A percentile compares a stretch with the other conserved stretches of the same genome.
These are phyloP conservation scores for Podosphaera xanthii DNA, from an alignment of 2,329 filamentous ascomycete species.

Conservation along the genomic window DNA sequence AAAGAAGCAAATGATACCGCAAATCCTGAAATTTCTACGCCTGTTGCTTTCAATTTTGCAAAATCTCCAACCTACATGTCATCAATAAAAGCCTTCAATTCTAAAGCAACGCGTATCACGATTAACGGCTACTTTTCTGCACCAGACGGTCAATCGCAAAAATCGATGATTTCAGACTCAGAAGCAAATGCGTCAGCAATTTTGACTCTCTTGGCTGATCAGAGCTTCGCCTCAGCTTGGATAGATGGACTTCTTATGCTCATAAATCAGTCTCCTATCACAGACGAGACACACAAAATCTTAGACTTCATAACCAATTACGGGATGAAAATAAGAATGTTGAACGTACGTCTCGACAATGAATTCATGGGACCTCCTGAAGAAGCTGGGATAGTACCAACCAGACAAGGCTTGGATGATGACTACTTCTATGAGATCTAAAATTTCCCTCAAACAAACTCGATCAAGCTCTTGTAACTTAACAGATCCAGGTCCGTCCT, in stretches of 20 bases:
- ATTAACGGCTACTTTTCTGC: constrained; percentile 46
- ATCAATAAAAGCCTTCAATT: constrained; percentile 24
- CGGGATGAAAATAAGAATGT: constrained; percentile 70
- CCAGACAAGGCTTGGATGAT: constrained; percentile 65
- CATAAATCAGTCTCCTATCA: constrained; percentile 84
- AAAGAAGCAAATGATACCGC: constrained; percentile 23
- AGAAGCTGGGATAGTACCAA: constrained; percentile 48
- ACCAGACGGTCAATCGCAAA: constrained; percentile 5
- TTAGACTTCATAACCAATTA: constrained; percentile 73
- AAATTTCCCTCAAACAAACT: not conserved
- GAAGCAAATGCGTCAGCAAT: constrained; percentile 26
- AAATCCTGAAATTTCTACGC: constrained; percentile 21
- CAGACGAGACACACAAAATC: constrained; percentile 82
- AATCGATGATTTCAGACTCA: no score
- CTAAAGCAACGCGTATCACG: constrained; percentile 46
- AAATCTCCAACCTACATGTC: not conserved
- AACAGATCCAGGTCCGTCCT: not conserved
- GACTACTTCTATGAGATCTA: constrained; percentile 61
- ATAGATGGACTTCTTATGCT: constrained; percentile 88
- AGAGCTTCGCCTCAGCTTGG: constrained; percentile 83
- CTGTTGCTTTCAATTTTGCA: constrained; percentile 19
- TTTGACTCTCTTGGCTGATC: constrained; percentile 63
- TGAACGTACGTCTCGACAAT: constrained; percentile 77
- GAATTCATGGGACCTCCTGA: constrained; percentile 33
- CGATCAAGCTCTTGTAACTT: not conserved